Evolutionary conservation across 1,284 basidiomycete genomes (phyloP).

Genomic region (Sparassis latifolia): DNA sequence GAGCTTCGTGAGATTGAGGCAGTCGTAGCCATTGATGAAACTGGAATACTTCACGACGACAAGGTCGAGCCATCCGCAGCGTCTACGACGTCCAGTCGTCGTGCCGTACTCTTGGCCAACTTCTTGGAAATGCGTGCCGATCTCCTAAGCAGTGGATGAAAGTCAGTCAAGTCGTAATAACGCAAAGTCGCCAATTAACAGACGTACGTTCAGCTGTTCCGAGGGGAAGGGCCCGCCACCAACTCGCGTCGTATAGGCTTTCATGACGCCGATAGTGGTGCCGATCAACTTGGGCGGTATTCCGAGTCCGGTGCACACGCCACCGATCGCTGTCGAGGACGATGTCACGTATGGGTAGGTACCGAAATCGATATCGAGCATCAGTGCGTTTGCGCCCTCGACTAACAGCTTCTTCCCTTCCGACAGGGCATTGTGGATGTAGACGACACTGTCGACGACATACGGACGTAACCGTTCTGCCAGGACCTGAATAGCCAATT

Average conservation of each 20-base stretch:
- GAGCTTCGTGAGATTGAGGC: constrained; percentile 93
- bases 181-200: background rate
- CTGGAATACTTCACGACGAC: constrained; percentile 92
- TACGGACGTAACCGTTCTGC: constrained; percentile 85
- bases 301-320: constrained; percentile 93
- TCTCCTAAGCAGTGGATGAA: constrained; percentile 39
- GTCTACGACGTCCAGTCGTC: constrained; percentile 87
- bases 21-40: constrained; percentile 94
- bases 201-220: constrained; percentile 81
- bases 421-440: constrained; percentile 77
- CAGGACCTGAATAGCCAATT: constrained; percentile 49
- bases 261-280: constrained; percentile 86
- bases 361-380: constrained; percentile 97
- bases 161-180: background rate
- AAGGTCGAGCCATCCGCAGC: constrained; percentile 97
- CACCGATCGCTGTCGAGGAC: constrained; percentile 88
- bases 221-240: constrained; percentile 97
- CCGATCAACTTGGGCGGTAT: constrained; percentile 88
- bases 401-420: constrained; percentile 81
- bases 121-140: constrained; percentile 88
- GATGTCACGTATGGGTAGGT: constrained; percentile 98
- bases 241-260: constrained; percentile 97
- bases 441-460: constrained; percentile 84
- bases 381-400: constrained; percentile 96
- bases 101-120: constrained; percentile 90